phyloP scores from a whole-genome alignment of 768 basidiomycete species.

The Amanita pallidorosea region DNA sequence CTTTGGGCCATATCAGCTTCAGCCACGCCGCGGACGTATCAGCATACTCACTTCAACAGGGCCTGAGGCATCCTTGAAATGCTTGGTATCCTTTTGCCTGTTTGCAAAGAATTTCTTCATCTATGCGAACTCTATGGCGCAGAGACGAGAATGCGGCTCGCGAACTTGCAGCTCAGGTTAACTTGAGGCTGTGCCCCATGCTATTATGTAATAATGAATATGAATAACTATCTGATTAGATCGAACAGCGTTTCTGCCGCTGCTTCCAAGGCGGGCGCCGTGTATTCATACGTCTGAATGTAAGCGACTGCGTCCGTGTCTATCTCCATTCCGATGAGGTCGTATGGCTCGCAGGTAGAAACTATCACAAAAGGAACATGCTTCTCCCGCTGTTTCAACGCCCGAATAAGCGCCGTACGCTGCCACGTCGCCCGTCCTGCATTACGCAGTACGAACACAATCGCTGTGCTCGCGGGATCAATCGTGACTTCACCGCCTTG shows the following conservation, averaged over 20 bases:
- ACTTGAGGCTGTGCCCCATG: conserved; percentile 6
- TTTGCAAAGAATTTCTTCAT: conserved; percentile 57
- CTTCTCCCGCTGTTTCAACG: conserved; percentile 13
- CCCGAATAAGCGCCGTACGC: conserved; percentile 23
- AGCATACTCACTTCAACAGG: conserved; percentile 19
- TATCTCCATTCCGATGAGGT: conserved; percentile 24
- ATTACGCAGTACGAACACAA: conserved; percentile 51
- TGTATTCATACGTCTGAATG: conserved; percentile 52
- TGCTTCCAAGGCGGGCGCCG: conserved; percentile 35
- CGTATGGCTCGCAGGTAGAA: conserved; percentile 60
- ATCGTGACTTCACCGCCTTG: too few relatives aligned
- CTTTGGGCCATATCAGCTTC: conserved; percentile 15
- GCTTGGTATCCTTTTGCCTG: conserved; percentile 29
- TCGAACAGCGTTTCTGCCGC: conserved; percentile 31
- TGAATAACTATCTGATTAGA: conserved; percentile 2
- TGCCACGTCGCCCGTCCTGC: conserved; percentile 47
- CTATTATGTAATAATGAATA: conserved; percentile 3
- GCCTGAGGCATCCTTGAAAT: conserved; percentile 17
- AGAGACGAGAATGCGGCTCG: neutral
- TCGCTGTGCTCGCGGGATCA: conserved; percentile 25
- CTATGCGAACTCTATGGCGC: conserved; percentile 3
- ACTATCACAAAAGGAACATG: conserved; percentile 33
- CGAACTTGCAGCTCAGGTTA: neutral
- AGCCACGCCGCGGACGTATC: neutral
- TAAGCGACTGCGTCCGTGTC: conserved; percentile 20